Evolutionary conservation across 2,329 filamentous ascomycete species (phyloP).

Genomic region (Talaromyces pinophilus): DNA sequence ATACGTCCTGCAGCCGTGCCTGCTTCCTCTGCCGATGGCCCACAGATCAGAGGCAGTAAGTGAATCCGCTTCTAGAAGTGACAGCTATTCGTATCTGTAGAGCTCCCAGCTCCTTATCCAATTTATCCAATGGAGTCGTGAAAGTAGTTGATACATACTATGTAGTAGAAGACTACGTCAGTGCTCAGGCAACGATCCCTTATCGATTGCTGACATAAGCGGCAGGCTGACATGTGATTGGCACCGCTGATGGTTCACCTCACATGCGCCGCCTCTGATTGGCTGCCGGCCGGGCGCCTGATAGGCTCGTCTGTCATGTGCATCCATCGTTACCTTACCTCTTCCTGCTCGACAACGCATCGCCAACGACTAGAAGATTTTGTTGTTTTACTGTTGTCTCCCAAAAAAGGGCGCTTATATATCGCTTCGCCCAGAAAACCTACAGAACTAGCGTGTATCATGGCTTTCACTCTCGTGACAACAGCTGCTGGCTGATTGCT

Average conservation of each 20-base stretch:
- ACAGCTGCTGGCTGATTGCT: conserved; percentile 24
- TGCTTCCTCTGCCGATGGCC: no score
- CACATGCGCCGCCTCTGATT: conserved; percentile 19
- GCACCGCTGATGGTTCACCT: conserved; percentile 5
- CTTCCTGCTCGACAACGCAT: conserved; percentile 20
- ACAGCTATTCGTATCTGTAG: no score
- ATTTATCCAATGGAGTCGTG: background rate
- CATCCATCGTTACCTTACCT: conserved; percentile 20
- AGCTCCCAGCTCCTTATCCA: no score
- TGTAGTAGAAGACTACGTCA: conserved; percentile 5
- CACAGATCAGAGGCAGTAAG: no score
- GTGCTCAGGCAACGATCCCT: conserved; percentile 4
- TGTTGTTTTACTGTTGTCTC: background rate
- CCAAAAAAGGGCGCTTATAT: conserved; percentile 10
- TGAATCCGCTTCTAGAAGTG: no score
- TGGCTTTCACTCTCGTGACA: conserved; percentile 22
- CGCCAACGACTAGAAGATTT: background rate
- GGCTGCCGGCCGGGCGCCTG: conserved; percentile 17
- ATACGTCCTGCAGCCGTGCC: no score
- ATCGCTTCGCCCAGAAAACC: background rate
- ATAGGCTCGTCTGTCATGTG: conserved; percentile 23
- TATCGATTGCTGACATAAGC: conserved; percentile 23
- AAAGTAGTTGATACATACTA: background rate
- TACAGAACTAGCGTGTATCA: conserved; percentile 18
- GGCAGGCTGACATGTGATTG: conserved; percentile 21